These are phyloP conservation scores for Amylostereum chailletii DNA, from an alignment of 1,284 basidiomycete species.

Conservation along the genomic window DNA sequence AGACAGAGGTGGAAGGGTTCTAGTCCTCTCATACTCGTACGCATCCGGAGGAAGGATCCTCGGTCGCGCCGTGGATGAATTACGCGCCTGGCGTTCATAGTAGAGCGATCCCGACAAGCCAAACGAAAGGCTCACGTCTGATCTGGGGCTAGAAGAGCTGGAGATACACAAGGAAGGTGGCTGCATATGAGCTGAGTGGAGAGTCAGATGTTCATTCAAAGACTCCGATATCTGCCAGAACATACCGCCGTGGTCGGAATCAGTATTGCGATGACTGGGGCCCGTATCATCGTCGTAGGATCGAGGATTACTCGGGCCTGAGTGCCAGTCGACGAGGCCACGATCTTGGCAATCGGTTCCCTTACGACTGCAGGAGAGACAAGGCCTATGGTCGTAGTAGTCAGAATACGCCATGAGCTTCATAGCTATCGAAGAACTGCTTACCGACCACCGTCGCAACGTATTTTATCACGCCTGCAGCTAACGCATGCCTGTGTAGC, in stretches of 20 bases:
- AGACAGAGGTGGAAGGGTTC: neutral
- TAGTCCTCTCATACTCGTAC: neutral
- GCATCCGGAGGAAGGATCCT: neutral
- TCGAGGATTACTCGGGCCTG: conserved; percentile 25
- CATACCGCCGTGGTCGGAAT: neutral
- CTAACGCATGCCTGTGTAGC: too few species aligned
- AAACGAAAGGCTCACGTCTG: neutral
- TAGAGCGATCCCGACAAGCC: neutral
- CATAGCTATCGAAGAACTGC: neutral
- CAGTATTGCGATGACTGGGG: neutral
- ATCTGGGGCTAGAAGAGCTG: neutral
- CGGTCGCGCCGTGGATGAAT: too few species aligned
- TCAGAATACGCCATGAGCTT: conserved; percentile 3
- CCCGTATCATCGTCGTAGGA: neutral
- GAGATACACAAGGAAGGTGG: neutral
- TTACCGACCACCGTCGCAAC: conserved; percentile 43
- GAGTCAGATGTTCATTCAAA: neutral
- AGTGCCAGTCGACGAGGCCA: conserved; percentile 31
- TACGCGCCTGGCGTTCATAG: neutral
- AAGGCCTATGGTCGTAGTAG: conserved; percentile 28
- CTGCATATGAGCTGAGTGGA: neutral
- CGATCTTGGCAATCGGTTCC: conserved; percentile 39
- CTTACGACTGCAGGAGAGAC: conserved; percentile 36
- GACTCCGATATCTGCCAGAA: neutral
- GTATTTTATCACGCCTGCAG: neutral